Conservation (phyloP, 495 filamentous ascomycete species). For the Hypoxylon lenormandii region DNA sequence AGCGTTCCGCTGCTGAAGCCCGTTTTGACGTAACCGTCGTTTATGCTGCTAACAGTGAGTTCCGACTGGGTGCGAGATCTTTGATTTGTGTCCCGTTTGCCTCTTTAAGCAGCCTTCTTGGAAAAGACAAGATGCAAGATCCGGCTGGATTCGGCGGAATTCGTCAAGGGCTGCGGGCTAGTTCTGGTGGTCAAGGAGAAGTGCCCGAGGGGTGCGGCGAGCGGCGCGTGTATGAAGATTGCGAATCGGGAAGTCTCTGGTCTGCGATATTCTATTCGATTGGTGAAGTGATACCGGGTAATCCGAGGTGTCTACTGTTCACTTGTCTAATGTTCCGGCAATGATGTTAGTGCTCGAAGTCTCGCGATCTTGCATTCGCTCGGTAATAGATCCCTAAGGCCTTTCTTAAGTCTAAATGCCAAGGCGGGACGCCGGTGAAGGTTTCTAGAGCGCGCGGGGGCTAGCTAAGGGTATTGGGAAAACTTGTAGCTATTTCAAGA, state of each 20-base stretch:
- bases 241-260: conserved; percentile 2
- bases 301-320: conserved; percentile 17
- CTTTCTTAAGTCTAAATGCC: conserved; percentile 11
- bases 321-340: conserved; percentile 7
- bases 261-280: conserved; percentile 25
- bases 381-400: conserved; percentile 5
- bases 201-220: conserved; percentile 4
- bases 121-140: conserved; percentile 3
- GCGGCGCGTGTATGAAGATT: conserved; percentile 5
- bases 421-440: conserved; percentile 5
- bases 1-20: conserved; percentile 14
- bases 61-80: conserved; percentile 23
- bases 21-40: conserved; percentile 1
- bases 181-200: not conserved
- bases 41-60: conserved; percentile 11
- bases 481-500: conserved; percentile 9
- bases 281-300: conserved; percentile 15
- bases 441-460: conserved; percentile 12
- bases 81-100: conserved; percentile 26
- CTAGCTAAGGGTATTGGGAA: not conserved
- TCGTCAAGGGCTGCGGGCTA: conserved; percentile 7
- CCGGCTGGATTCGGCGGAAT: conserved; percentile 22
- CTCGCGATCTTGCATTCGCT: conserved; percentile 30
- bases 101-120: conserved; percentile 7
- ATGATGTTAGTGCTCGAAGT: conserved; percentile 24